Conservation (phyloP, 2,329 filamentous ascomycete genomes). For the Neofusicoccum ribis region DNA sequence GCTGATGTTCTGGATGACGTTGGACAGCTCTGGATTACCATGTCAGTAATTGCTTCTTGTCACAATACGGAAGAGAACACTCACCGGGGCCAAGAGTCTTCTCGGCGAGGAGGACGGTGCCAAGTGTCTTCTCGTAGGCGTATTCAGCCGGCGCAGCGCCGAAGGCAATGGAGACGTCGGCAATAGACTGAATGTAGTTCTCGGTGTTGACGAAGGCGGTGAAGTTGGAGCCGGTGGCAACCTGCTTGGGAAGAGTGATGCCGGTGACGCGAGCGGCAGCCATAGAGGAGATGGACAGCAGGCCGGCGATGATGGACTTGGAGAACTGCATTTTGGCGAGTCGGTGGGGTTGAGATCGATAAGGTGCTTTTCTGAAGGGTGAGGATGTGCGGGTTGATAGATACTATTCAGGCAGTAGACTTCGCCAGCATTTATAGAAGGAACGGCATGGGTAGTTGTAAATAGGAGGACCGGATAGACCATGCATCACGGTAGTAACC, state of each 20-base stretch:
- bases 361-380: no score
- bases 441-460: not conserved
- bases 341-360: no score
- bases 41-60: not conserved
- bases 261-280: conserved; percentile 45
- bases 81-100: conserved; percentile 1
- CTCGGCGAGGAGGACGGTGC: conserved; percentile 21
- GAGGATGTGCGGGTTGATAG: not conserved
- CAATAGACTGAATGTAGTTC: conserved; percentile 47
- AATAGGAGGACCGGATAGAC: not conserved
- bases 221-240: conserved; percentile 41
- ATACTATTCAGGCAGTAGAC: not conserved
- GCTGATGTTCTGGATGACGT: conserved; percentile 28
- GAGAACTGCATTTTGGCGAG: conserved; percentile 23
- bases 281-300: conserved; percentile 22
- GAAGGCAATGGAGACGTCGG: conserved; percentile 48
- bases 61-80: not conserved
- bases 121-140: conserved; percentile 30
- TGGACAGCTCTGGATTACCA: conserved; percentile 21
- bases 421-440: not conserved
- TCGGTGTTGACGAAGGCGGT: conserved; percentile 41
- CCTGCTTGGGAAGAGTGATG: conserved; percentile 46
- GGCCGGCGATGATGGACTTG: conserved; percentile 23
- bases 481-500: not conserved
- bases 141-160: conserved; percentile 35